These are phyloP conservation scores for Pilaira anomala DNA, from an alignment of 192 early-diverging fungal species.

Conservation along the genomic window DNA sequence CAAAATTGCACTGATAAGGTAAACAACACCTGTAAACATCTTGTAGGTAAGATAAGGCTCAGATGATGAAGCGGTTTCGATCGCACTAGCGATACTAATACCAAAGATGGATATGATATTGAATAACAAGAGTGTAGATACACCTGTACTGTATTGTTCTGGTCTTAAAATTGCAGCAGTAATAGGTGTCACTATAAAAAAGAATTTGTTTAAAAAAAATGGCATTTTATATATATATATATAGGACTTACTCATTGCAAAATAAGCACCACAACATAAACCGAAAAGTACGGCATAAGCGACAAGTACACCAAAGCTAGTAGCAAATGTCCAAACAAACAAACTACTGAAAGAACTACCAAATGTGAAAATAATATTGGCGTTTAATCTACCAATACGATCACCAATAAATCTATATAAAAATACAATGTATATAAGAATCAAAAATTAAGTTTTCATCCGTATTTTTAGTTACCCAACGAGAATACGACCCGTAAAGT, in stretches of 20 bases:
- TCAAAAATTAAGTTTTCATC: background rate
- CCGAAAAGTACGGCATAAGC: constrained; percentile 18
- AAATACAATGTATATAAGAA: background rate
- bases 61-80: constrained; percentile 26
- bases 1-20: constrained; percentile 4
- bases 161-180: constrained; percentile 17
- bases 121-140: constrained; percentile 25
- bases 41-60: constrained; percentile 35
- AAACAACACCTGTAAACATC: constrained; percentile 39
- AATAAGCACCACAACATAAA: constrained; percentile 19
- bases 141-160: constrained; percentile 24
- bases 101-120: constrained; percentile 33
- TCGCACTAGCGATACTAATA: constrained; percentile 31
- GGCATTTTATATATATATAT: background rate
- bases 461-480: constrained; percentile 24
- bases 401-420: constrained; percentile 17
- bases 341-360: constrained; percentile 16
- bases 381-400: constrained; percentile 31
- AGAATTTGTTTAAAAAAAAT: background rate
- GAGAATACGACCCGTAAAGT: constrained; percentile 25
- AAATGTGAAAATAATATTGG: constrained; percentile 24
- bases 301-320: constrained; percentile 23
- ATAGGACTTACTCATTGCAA: constrained; percentile 14
- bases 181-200: constrained; percentile 19
- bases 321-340: constrained; percentile 34